Conservation (phyloP, 2,329 filamentous ascomycete species). For the Colletotrichum ledebouriae region DNA sequence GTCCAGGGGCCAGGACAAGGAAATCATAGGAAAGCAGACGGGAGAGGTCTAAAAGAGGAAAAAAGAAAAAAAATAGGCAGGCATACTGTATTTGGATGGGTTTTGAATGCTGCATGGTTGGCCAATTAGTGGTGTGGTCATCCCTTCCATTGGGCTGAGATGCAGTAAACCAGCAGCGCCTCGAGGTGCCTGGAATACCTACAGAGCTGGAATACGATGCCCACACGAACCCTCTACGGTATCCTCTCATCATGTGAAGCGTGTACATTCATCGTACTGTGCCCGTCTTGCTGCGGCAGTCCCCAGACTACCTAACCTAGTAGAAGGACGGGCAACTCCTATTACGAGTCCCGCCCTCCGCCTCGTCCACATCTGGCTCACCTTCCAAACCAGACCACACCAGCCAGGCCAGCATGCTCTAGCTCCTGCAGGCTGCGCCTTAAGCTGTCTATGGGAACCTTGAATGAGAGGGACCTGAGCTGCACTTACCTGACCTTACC, state of each 20-base stretch:
- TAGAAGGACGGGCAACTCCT: conserved; percentile 4
- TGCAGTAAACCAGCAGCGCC: neutral
- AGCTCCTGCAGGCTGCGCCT: too few species aligned
- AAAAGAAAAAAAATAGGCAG: conserved; percentile 4
- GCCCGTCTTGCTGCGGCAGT: neutral
- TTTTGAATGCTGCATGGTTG: conserved; percentile 1
- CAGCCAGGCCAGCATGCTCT: too few species aligned
- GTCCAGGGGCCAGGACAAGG: conserved; percentile 30
- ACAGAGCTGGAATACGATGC: neutral
- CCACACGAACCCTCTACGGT: too few species aligned
- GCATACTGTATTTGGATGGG: conserved; percentile 9
- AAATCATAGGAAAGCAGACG: conserved; percentile 10
- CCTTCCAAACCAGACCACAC: too few species aligned
- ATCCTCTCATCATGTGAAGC: too few species aligned
- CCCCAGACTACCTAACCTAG: neutral
- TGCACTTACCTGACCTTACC: neutral
- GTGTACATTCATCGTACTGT: neutral
- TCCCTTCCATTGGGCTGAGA: neutral
- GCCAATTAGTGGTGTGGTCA: conserved; percentile 17
- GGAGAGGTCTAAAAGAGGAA: too few species aligned
- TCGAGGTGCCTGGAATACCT: neutral
- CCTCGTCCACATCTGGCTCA: conserved; percentile 4
- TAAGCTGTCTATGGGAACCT: neutral
- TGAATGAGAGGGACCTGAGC: neutral
- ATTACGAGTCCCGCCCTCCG: conserved; percentile 39